These are phyloP conservation scores for Hibiscus trionum DNA, from an alignment of 345 rosid species.

Conservation along the genomic window DNA sequence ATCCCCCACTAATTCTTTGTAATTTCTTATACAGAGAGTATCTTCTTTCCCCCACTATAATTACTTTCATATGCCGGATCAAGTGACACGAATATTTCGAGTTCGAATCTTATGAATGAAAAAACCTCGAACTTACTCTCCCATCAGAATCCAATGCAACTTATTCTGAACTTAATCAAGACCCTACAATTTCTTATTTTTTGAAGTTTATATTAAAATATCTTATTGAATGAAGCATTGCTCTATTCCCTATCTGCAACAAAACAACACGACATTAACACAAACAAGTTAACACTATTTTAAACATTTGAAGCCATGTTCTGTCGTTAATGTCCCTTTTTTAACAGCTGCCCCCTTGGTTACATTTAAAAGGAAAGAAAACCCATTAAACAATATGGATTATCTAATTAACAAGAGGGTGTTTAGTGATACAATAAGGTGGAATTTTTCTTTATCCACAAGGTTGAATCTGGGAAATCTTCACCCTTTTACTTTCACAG, in stretches of 20 bases:
- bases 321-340: conserved; percentile 7
- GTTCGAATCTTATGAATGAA: too few species aligned
- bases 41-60: too few species aligned
- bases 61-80: too few species aligned
- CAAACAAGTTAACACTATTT: background rate
- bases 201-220: too few species aligned
- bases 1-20: conserved; percentile 11
- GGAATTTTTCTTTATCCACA: conserved; percentile 6
- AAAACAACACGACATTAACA: conserved; percentile 8
- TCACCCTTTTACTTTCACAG: conserved; percentile 16
- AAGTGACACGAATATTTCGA: too few species aligned
- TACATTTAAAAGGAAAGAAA: background rate
- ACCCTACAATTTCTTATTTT: background rate
- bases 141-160: too few species aligned
- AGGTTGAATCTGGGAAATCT: conserved; percentile 24
- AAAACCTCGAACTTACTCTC: too few species aligned
- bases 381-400: background rate
- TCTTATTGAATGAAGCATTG: background rate
- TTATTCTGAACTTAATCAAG: too few species aligned
- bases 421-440: background rate
- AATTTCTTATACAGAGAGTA: background rate
- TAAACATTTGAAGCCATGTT: conserved; percentile 15
- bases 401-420: background rate
- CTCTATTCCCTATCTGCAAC: conserved; percentile 6
- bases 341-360: background rate